These are phyloP conservation scores for Gaillardinia entomophila DNA, from an alignment of 805 yeast genomes.

Conservation along the genomic window DNA sequence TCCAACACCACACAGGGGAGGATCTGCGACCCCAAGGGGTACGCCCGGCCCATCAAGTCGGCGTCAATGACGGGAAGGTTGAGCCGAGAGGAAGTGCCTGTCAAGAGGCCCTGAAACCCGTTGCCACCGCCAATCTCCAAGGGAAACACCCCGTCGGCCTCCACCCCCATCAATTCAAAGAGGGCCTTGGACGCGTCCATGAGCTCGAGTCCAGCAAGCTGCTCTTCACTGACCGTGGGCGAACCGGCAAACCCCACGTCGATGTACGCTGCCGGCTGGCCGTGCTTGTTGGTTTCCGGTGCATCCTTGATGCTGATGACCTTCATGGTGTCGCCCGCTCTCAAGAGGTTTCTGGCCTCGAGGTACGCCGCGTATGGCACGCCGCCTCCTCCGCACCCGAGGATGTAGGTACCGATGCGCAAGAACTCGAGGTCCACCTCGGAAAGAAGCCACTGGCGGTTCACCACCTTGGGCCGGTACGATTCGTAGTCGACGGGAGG, in stretches of 20 bases:
- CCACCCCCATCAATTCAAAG: conserved; percentile 17
- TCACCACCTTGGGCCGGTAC: conserved; percentile 23
- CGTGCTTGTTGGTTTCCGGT: not conserved
- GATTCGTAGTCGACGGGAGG: conserved; percentile 4
- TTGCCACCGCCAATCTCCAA: conserved; percentile 43
- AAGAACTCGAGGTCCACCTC: conserved; percentile 37
- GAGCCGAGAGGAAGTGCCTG: conserved; percentile 14
- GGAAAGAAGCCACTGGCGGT: conserved; percentile 31
- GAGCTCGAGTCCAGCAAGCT: conserved; percentile 34
- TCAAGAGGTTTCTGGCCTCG: conserved; percentile 24
- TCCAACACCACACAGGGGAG: conserved; percentile 20
- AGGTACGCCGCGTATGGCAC: conserved; percentile 37
- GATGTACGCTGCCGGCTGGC: conserved; percentile 18
- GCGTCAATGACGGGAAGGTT: conserved; percentile 27
- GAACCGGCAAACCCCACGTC: conserved; percentile 34
- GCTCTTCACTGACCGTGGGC: conserved; percentile 43
- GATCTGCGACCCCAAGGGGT: conserved; percentile 40
- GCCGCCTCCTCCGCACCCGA: conserved; percentile 52
- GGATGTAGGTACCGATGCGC: conserved; percentile 40
- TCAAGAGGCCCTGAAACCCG: conserved; percentile 23
- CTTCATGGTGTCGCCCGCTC: conserved; percentile 25
- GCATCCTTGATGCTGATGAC: conserved; percentile 30
- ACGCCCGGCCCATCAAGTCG: conserved; percentile 47
- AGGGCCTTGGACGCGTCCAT: conserved; percentile 20
- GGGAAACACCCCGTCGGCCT: conserved; percentile 30